Percentiles rank a stretch among this genome's conserved stretches.
These are phyloP conservation scores for Sugiyamaella mastotermitis DNA, from an alignment of 805 yeast species.

Conservation along the genomic window DNA sequence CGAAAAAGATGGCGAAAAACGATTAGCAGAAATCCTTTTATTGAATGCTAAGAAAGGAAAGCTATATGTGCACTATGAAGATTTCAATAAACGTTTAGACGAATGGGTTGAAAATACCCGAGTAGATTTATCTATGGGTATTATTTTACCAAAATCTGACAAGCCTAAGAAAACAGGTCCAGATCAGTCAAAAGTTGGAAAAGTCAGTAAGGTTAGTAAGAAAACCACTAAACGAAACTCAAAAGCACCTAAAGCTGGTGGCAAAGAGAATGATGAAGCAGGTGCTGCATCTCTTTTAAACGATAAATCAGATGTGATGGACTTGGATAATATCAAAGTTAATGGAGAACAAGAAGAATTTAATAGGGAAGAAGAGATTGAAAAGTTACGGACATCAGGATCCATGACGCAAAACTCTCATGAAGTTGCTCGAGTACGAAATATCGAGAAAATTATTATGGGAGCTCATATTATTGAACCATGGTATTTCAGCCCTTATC, in stretches of 20 bases:
- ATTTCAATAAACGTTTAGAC: slow-evolving; percentile 92
- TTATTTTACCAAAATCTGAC: slow-evolving; percentile 63
- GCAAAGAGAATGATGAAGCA: slow-evolving; percentile 31
- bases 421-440: slow-evolving; percentile 88
- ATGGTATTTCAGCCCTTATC: slow-evolving; percentile 98
- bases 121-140: slow-evolving; percentile 64
- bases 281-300: slow-evolving; percentile 23
- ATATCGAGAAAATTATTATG: slow-evolving; percentile 67
- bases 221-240: slow-evolving; percentile 9
- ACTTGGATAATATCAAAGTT: slow-evolving; percentile 75
- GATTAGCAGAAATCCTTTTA: slow-evolving; percentile 82
- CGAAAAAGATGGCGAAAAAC: slow-evolving; percentile 68
- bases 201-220: slow-evolving; percentile 31
- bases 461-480: slow-evolving; percentile 95
- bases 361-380: slow-evolving; percentile 85
- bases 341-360: slow-evolving; percentile 68
- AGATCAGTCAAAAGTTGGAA: slow-evolving; percentile 11
- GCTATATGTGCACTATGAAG: slow-evolving; percentile 87
- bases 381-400: slow-evolving; percentile 88
- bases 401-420: slow-evolving; percentile 89
- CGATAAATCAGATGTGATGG: slow-evolving; percentile 61
- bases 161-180: slow-evolving; percentile 33
- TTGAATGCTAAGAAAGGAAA: slow-evolving; percentile 69
- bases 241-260: slow-evolving; percentile 11
- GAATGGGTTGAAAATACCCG: slow-evolving; percentile 82